Base-by-base conservation (phyloP, 1,139 yeast genomes). In the Pichia sp. region DNA sequence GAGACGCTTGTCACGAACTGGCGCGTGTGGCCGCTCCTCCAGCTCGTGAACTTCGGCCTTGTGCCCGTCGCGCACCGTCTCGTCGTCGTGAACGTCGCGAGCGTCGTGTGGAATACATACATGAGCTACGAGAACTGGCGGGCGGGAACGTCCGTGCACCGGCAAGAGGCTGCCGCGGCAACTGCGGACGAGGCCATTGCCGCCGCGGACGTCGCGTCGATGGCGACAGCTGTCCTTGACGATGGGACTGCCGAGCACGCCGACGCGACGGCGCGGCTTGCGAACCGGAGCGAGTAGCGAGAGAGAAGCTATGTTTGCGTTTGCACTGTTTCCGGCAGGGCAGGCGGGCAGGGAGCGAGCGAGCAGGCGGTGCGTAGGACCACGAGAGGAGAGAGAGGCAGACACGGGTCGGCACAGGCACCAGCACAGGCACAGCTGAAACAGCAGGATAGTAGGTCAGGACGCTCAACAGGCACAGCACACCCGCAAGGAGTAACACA, bases 1-100 rank as follows among this genome's bases (percentile, higher is more conserved):
- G 70, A 72, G 5, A 87, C 95, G 0, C 70, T 89, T 46, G 59
- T 72, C 36, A 78, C 86, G 36, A 90, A 89, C 67, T 90, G 96
- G 96, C 62, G 76, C 49, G 86, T 90, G 8, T 90, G 97, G 97
- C 97, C 97, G 0, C 73, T 80, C 0, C 84, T 90, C 64, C 97
- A 90, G 70, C 59, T 80, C 51, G 63, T 82, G 56, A 92, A 92
- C 69, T 88, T 92, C 64, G 76, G 80, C 48, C 64, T 86, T 13
- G 79, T 88, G 4, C 96, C 97, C 0, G 80, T 84, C 2, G 82
- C 82, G 47, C 80, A 80, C 63, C 77, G 96, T 43, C 71, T 90
- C 54, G 64, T 87, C 49, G 76, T 84, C 5, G 96, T 87, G 42
- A 89, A 90, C 64, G 61, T 83, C 2, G 77, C 88, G 29, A 82